Base-by-base conservation (phyloP, 2,329 filamentous ascomycete species). In the Penicillium sp. region DNA sequence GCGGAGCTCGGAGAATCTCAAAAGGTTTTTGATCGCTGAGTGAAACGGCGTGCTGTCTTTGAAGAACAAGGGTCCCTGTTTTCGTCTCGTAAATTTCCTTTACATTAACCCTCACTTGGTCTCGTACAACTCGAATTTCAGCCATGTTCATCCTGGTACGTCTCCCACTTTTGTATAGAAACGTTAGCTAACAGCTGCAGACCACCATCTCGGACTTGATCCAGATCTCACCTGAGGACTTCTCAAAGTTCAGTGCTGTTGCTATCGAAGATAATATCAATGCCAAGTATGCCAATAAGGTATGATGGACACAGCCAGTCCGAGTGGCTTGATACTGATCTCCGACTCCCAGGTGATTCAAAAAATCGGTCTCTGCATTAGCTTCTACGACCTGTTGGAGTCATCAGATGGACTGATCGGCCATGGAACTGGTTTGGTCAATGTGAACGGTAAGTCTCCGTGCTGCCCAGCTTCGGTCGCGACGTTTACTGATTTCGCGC, bases 241-340 rank as follows among this genome's bases (percentile, higher is more conserved):
- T 97, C 70, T 83, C 86, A 57, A 94, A 94, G 74, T 75, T 76
- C 61, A 95, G 90, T 68, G 83, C 86, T 31, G 84, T 92, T 59
- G 91, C 92, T 1, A 91, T 99, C 60, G 92, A 97, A 75, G 92
- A 99, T 77, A 94, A 94, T 67, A 94, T 99, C 77, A 97, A 99
- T 72, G 83, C 87, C 60, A 99, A 99, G 77, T 99, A 97, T 75
- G 87, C 93, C 56, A 97, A 99, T 77, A 94, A 93, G 76, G 88
- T 91, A 48, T 38, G 62, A 47, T 8, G 13, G 22, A 49, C 21
- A 4, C 34, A 29, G 38, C 16, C 43, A 40, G 16, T 21, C 11
- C 29, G 56, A 14, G 24, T 32, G 9, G 45, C 9, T 21, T 32
- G 14, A 24, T 34, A 27, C 27, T 56, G 39, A 56, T 43, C 54